Base-by-base conservation (phyloP, 2,329 filamentous ascomycete species). In the Karstenula rhodostoma region DNA sequence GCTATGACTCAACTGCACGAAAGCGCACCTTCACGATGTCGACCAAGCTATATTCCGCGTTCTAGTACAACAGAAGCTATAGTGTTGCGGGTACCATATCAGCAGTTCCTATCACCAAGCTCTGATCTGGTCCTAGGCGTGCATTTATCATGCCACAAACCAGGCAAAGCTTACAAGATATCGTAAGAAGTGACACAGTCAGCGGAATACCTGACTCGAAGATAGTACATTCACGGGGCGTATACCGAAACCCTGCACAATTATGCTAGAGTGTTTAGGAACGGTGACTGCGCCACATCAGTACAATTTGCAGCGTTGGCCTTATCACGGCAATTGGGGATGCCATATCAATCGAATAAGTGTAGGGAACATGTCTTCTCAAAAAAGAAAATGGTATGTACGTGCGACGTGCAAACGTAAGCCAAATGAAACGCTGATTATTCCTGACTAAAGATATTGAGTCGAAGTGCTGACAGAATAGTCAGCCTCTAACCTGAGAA, bases 401-500 rank as follows among this genome's bases (percentile, higher is more conserved):
- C 54, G 61, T 55, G 33, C 12, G 17, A 1, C 4, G 8, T 42
- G 42, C 19, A 23, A 12, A 3, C 22, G 66, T 66, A 55, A 64
- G 62, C 55, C 53, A 67, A 55, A 49, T 73, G 70, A 73, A 74
- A 75, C 72, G 57, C 70, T 60, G 62, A 66, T 56, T 62, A 55
- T 64, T 63, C 27, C 60, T 55, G 52, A 63, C 43, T 29, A 40
- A 62, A 62, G 60, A 64, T 57, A 50, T 51, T 44, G 29, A 42
- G 29, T 27, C 40, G 52, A 68, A 68, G 66, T 59, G 73, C 73
- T 76, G 72, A 74, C 71, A 67, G 71, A 74, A 68, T 66, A 67
- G 65, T 73, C 70, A 71, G 70, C 69, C 56, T 60, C 29, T 57
- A 63, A 57, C 55, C 64, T 42, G 37, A 40, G 56, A 60, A 60